Conservation (phyloP, 225 moss, liverwort and hornwort species). For the Pseudisothecium myosuroides region DNA sequence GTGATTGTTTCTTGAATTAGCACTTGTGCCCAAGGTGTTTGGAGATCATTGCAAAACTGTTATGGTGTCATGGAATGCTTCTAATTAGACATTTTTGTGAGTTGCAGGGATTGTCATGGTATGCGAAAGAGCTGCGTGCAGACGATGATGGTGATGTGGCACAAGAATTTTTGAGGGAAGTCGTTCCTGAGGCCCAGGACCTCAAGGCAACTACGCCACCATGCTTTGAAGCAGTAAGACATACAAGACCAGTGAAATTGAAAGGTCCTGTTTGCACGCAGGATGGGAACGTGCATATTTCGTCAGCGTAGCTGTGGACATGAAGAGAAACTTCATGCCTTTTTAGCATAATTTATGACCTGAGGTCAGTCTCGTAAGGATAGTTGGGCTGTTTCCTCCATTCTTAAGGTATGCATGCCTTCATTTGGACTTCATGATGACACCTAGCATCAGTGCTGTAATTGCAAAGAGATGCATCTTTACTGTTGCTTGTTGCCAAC, state of each 20-base stretch:
- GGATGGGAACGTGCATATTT: conserved; percentile 81
- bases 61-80: not conserved
- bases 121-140: conserved; percentile 63
- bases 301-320: conserved; percentile 36
- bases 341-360: conserved; percentile 3
- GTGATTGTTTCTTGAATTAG: not conserved
- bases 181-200: conserved; percentile 37
- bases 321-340: conserved; percentile 27
- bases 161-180: conserved; percentile 91
- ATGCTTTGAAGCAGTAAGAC: conserved; percentile 51
- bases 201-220: conserved; percentile 30
- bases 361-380: conserved; percentile 28
- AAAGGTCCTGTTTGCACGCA: conserved; percentile 83
- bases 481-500: conserved; percentile 1
- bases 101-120: conserved; percentile 82
- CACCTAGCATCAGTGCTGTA: conserved; percentile 1
- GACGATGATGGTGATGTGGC: conserved; percentile 92
- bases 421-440: conserved; percentile 6
- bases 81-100: not conserved
- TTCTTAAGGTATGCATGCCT: conserved; percentile 44
- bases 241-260: conserved; percentile 69
- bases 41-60: not conserved
- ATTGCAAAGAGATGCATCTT: not conserved
- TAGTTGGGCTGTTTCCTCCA: conserved; percentile 37
- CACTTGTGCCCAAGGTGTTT: not conserved